Base-by-base conservation (phyloP, 225 moss, liverwort and hornwort species). In the Ulota crispa region DNA sequence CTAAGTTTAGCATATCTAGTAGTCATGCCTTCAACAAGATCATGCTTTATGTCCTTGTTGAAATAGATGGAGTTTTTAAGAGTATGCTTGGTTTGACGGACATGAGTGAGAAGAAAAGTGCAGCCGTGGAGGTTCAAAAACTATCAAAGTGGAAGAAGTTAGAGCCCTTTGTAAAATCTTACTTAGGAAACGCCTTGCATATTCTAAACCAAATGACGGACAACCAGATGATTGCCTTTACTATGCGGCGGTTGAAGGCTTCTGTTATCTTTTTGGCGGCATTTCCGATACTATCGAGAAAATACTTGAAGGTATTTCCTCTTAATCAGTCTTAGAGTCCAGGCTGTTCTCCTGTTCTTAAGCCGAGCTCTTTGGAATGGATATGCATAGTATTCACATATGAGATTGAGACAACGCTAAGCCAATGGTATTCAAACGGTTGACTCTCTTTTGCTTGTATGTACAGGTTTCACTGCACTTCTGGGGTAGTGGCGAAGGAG, bases 11-110 rank as follows among this genome's bases (percentile, higher is more conserved):
- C 76, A 91, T 94, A 42, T 84, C 94, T 68, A 96, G 88, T 70
- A 94, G 94, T 79, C 94, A 99, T 83, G 96, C 96, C 75, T 96
- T 99, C 85, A 99, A 99, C 80, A 94, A 93, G 83, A 92, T 99
- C n/a, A 99, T 99, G 98, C 91, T 99, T 7, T 99, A 93, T 77
- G 96, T 91, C 31, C 90, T 99, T 7, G 83, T 90, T 60, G 94
- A 99, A 80, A 93, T 96, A 61, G 94, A 96, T 82, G 92, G 92
- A 7, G 57, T 91, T 47, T 92, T 96, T 21, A 93, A 89, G 60
- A 78, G 81, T 70, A 86, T 96, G 86, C 88, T 99, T 15, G 91
- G 89, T 62, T 77, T 91, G 72, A 61, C 82, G 68, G 88, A 81
- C 39, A 61, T 73, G 72, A 89, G 80, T 70, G 94, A 95, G 78